Evolutionary conservation across 768 basidiomycete species (phyloP).

Genomic region (Tylopilus subfusipes): DNA sequence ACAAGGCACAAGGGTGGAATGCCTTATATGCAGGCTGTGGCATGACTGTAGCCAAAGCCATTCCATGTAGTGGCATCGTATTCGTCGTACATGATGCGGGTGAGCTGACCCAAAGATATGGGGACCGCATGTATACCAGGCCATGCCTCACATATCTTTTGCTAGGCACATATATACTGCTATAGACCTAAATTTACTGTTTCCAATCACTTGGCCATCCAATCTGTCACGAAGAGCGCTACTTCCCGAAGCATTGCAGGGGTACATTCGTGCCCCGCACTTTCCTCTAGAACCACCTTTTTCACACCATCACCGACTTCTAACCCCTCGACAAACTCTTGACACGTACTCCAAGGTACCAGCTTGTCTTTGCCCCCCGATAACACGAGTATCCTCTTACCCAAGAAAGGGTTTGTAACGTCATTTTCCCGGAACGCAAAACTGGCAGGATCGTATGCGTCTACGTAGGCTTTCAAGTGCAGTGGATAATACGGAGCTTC

Average conservation of each 20-base stretch:
- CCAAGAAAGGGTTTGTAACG: slow-evolving; percentile 54
- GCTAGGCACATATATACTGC: not conserved
- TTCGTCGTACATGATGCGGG: no score
- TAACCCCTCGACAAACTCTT: slow-evolving; percentile 53
- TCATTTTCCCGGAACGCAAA: slow-evolving; percentile 40
- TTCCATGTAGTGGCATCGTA: no score
- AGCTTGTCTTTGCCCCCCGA: slow-evolving; percentile 61
- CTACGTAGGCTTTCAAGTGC: slow-evolving; percentile 47
- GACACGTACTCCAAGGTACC: slow-evolving; percentile 62
- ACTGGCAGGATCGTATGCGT: slow-evolving; percentile 42
- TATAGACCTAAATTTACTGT: not conserved
- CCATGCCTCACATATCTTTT: not conserved
- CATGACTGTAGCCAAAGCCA: no score
- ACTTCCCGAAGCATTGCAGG: slow-evolving; percentile 54
- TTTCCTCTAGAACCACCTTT: slow-evolving; percentile 49
- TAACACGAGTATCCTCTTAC: slow-evolving; percentile 71
- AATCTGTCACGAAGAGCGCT: slow-evolving; percentile 28
- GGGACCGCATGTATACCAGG: no score
- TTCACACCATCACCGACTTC: slow-evolving; percentile 58
- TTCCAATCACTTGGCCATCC: slow-evolving; percentile 20
- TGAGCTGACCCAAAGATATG: no score
- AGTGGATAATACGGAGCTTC: slow-evolving; percentile 56
- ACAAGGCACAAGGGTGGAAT: slow-evolving; percentile 62
- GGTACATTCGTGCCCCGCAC: slow-evolving; percentile 62
- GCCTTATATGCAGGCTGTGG: slow-evolving; percentile 90